Base-by-base conservation (phyloP, 805 yeast genomes). In the Candida ovalis region DNA sequence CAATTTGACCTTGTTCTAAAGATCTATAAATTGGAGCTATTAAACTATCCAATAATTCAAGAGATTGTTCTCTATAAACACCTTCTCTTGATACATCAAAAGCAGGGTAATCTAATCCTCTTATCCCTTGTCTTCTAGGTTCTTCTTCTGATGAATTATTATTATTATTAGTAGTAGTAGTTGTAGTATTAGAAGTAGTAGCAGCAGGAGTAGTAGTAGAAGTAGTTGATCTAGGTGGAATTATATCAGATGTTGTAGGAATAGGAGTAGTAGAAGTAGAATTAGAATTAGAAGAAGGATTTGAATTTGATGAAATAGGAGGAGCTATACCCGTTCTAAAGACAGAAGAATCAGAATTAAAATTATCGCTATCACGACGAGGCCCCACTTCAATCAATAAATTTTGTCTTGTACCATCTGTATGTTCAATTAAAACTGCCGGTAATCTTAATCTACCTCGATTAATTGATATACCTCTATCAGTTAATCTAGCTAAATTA, bases 81-180 rank as follows among this genome's bases (percentile, higher is more conserved):
- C 70, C 70, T 10, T 61, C 61, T 27, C 60, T 50, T 1, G 71
- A 62, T 15, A 65, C 69, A 46, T 67, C 72, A 50, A 67, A 67
- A 1, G 70, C 69, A 5, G 72, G 71, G 44, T 52, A 63, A 44
- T 68, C 71, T 15, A 67, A 21, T 1, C 71, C 71, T 37, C 70
- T 56, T n/a, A 62, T 47, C 0, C 64, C 65, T 39, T 43, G 35
- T 44, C 48, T 21, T 36, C 12, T 22, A 23, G 36, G 43, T 30
- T 17, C 36, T 21, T 21, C 27, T 18, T 30, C 17, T 4, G 40
- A 12, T 5, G 44, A 17, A n/a, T n/a, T n/a, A n/a, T n/a, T n/a
- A n/a, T n/a, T n/a, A n/a, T n/a, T n/a, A n/a, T n/a, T n/a, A 19
- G 39, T 42, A 3, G 39, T 12, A 23, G 21, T 21, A 19, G n/a